Evolutionary conservation across 345 rosid species (phyloP).

Genomic region (Sisymbrium irio): DNA sequence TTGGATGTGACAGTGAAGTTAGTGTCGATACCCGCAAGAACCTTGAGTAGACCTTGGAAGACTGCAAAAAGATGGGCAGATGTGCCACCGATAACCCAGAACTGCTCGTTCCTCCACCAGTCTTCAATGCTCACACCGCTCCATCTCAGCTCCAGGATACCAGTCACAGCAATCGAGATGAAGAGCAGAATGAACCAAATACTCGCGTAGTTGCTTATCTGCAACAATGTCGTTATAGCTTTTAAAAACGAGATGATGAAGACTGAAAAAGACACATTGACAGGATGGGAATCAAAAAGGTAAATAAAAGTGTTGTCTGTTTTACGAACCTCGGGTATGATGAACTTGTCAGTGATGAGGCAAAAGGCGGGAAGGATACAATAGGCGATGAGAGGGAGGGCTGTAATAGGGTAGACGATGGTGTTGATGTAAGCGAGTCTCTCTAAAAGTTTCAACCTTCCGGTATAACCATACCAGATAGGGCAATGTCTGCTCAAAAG

Average conservation of each 20-base stretch:
- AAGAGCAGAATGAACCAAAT: constrained; percentile 98
- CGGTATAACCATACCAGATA: constrained; percentile 95
- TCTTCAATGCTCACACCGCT: constrained; percentile 93
- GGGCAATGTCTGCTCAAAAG: constrained; percentile 98
- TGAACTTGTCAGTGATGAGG: constrained; percentile 88
- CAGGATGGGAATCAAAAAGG: not conserved
- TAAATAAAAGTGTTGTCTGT: not conserved
- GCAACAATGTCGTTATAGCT: constrained; percentile 27
- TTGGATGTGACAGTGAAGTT: constrained; percentile 97
- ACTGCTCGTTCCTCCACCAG: constrained; percentile 99
- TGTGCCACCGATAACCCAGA: constrained; percentile 99
- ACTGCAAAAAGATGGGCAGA: constrained; percentile 98
- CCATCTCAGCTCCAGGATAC: constrained; percentile 95
- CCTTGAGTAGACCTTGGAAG: constrained; percentile 95
- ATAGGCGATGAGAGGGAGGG: constrained; percentile 88
- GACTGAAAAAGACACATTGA: not conserved
- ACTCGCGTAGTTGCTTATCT: constrained; percentile 98
- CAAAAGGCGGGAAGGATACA: constrained; percentile 96
- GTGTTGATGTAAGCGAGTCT: constrained; percentile 95
- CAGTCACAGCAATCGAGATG: constrained; percentile 77
- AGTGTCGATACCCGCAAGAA: constrained; percentile 96
- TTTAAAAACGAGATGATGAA: not conserved
- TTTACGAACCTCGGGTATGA: constrained; percentile 84
- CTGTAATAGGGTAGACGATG: constrained; percentile 92
- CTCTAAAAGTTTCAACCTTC: constrained; percentile 78